These are phyloP conservation scores for Neophaeococcomyces mojaviensis DNA, from an alignment of 2,329 filamentous ascomycete genomes.

Conservation along the genomic window DNA sequence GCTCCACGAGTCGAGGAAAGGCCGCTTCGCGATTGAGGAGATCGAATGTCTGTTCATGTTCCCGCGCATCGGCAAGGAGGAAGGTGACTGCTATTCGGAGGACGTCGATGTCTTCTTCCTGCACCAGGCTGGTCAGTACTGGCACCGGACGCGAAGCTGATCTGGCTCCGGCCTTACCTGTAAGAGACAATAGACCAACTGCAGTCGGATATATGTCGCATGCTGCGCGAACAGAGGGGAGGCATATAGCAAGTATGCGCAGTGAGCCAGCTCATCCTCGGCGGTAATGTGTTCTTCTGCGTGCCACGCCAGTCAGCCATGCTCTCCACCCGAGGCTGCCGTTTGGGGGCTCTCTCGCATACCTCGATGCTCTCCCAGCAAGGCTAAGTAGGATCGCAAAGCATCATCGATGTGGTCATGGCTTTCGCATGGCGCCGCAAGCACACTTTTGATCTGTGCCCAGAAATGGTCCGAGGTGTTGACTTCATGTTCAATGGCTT, in stretches of 20 bases:
- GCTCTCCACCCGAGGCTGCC: too few species aligned
- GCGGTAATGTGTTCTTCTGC: slow-evolving; percentile 14
- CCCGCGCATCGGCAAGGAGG: slow-evolving; percentile 76
- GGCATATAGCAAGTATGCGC: slow-evolving; percentile 69
- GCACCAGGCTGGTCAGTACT: slow-evolving; percentile 19
- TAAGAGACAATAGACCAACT: slow-evolving; percentile 84
- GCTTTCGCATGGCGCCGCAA: slow-evolving; percentile 44
- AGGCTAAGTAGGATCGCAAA: slow-evolving; percentile 72
- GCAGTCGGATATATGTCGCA: slow-evolving; percentile 78
- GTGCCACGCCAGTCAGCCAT: slow-evolving; percentile 63
- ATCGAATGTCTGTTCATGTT: slow-evolving; percentile 69
- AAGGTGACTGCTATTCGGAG: slow-evolving; percentile 77
- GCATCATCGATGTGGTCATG: slow-evolving; percentile 73
- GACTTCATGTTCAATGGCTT: slow-evolving; percentile 56
- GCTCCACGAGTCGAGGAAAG: slow-evolving; percentile 73
- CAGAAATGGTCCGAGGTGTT: slow-evolving; percentile 83
- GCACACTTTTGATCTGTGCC: slow-evolving; percentile 43
- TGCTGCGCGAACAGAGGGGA: slow-evolving; percentile 68
- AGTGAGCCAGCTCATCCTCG: slow-evolving; percentile 69
- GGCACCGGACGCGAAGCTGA: slow-evolving; percentile 7
- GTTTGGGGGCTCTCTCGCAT: too few species aligned
- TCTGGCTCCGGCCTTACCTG: slow-evolving; percentile 39
- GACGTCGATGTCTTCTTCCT: slow-evolving; percentile 78
- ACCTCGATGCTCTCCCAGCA: slow-evolving; percentile 30
- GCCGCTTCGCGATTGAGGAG: slow-evolving; percentile 81